Evolutionary conservation across 345 rosid species (phyloP).

Genomic region (Punica granatum): DNA sequence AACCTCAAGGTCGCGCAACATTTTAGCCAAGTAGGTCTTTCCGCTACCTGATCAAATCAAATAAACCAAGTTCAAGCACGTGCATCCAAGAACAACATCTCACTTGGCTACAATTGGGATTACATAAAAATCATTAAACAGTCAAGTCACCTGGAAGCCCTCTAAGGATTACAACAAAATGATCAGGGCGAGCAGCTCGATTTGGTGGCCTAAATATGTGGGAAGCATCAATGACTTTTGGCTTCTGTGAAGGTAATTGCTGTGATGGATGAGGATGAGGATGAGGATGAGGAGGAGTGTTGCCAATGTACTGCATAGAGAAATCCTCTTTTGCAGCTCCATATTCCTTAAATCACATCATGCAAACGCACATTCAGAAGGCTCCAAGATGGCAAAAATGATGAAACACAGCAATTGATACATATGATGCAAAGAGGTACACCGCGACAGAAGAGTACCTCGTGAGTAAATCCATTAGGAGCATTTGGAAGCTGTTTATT

Average conservation of each 20-base stretch:
- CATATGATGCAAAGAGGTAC: background rate
- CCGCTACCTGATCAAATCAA: conserved; percentile 59
- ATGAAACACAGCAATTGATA: background rate
- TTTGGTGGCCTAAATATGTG: conserved; percentile 61
- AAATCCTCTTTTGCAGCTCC: conserved; percentile 21
- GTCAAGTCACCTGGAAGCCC: conserved; percentile 71
- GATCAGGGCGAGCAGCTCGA: conserved; percentile 69
- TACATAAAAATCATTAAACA: conserved; percentile 1
- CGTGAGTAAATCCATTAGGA: conserved; percentile 1
- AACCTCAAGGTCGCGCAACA: conserved; percentile 83
- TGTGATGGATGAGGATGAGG: conserved; percentile 23
- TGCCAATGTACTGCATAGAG: conserved; percentile 22
- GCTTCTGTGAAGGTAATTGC: conserved; percentile 39
- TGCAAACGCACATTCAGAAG: conserved; percentile 4
- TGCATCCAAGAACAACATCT: background rate
- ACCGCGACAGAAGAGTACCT: background rate
- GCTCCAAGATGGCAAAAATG: background rate
- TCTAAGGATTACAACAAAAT: conserved; percentile 77
- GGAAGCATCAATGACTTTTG: conserved; percentile 55
- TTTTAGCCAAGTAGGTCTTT: conserved; percentile 89
- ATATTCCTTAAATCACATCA: conserved; percentile 23
- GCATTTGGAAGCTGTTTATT: conserved; percentile 3
- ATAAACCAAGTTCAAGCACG: background rate
- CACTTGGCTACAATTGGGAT: background rate
- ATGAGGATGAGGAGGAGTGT: conserved; percentile 21